These are phyloP conservation scores for Gossypium longicalyx DNA, from an alignment of 345 rosid genomes.

Conservation along the genomic window DNA sequence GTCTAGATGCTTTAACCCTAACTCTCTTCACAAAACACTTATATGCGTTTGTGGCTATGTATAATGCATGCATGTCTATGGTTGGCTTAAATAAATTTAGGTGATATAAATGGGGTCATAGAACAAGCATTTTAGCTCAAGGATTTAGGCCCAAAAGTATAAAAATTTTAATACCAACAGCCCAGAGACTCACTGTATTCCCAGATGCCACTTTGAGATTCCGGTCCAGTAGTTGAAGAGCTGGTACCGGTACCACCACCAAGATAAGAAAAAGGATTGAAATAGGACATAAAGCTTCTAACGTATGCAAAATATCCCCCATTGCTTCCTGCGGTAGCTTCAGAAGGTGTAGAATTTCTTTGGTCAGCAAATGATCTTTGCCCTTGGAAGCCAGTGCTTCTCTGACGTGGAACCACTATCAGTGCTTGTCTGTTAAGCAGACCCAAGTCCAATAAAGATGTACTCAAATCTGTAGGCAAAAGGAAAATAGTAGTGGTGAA, in stretches of 20 bases:
- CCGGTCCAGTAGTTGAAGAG: constrained; percentile 44
- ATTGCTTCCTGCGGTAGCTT: constrained; percentile 29
- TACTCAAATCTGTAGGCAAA: constrained; percentile 57
- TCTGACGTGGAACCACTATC: constrained; percentile 61
- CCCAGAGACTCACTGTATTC: constrained; percentile 37
- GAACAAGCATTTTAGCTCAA: neutral
- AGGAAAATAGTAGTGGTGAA: neutral
- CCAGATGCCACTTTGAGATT: constrained; percentile 41
- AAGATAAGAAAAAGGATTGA: constrained; percentile 78
- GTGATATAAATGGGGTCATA: neutral
- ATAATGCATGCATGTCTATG: neutral
- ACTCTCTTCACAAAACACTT: too few relatives aligned
- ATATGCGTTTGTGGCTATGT: too few relatives aligned
- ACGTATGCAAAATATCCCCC: constrained; percentile 63
- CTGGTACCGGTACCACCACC: constrained; percentile 31
- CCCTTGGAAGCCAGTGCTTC: constrained; percentile 31
- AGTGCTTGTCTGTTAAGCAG: constrained; percentile 80
- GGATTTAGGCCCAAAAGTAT: neutral
- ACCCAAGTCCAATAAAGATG: constrained; percentile 63
- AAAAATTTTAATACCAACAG: neutral
- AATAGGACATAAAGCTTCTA: constrained; percentile 52
- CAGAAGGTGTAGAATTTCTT: constrained; percentile 22
- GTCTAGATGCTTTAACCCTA: neutral
- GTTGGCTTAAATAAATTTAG: neutral
- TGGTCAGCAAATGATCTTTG: constrained; percentile 33